phyloP scores from a whole-genome alignment of 768 basidiomycete species.

The Coprinellus aureogranulatus region DNA sequence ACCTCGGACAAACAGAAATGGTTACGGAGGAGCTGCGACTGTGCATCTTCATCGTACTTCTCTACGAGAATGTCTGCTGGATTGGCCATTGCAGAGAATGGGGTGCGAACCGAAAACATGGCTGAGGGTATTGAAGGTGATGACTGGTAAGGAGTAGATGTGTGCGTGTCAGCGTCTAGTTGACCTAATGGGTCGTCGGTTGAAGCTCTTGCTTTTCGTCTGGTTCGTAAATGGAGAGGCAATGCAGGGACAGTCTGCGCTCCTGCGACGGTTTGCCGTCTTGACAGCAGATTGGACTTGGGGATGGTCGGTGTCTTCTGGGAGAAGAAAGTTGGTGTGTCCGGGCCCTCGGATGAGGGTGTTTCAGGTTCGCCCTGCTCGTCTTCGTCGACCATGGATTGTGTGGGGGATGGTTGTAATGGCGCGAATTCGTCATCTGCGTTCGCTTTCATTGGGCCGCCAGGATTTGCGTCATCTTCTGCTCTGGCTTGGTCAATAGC shows the following conservation, averaged over 20 bases:
- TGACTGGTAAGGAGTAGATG: constrained; percentile 58
- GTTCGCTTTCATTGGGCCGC: constrained; percentile 47
- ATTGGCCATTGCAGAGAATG: constrained; percentile 41
- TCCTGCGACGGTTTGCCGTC: constrained; percentile 54
- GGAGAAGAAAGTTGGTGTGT: constrained; percentile 10
- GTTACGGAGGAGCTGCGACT: constrained; percentile 71
- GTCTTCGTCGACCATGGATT: constrained; percentile 31
- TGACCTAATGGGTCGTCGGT: constrained; percentile 75
- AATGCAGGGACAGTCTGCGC: constrained; percentile 76
- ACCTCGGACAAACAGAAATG: constrained; percentile 91
- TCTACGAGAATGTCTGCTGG: constrained; percentile 58
- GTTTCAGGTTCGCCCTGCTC: constrained; percentile 45
- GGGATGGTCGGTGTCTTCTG: constrained; percentile 8
- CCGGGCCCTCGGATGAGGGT: constrained; percentile 28
- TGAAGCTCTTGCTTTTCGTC: constrained; percentile 52
- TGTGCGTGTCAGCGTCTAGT: constrained; percentile 43
- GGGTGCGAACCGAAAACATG: constrained; percentile 38
- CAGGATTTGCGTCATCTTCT: constrained; percentile 55
- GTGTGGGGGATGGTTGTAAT: not conserved
- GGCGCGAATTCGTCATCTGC: constrained; percentile 45
- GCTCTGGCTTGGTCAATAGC: constrained; percentile 87
- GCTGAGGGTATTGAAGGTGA: constrained; percentile 55
- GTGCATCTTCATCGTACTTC: constrained; percentile 65
- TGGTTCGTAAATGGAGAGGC: constrained; percentile 55
- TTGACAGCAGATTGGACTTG: constrained; percentile 23